Evolutionary conservation across 495 filamentous ascomycete species (phyloP), one percentile per base, ranked within the genome.

Genomic region (Acidomyces sp.): DNA sequence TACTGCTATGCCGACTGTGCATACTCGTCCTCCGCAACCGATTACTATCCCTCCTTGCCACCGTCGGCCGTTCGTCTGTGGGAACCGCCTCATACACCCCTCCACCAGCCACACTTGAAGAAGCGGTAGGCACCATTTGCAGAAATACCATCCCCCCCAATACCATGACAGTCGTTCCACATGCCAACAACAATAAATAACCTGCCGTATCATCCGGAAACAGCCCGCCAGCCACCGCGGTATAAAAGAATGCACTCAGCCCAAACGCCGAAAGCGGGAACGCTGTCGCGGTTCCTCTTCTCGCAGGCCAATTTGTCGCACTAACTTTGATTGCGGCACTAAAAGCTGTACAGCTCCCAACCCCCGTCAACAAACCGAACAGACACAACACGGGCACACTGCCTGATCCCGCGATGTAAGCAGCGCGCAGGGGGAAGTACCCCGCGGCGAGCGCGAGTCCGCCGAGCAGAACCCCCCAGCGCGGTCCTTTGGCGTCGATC

Each of bases 191-290:
- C 26, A 87, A 65, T 29, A 97, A 70, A 52, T 94, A 87, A 24
- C 69, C 67, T 31, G 76, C 73, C 6, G 83, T 92, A 48, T 88
- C 75, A 34, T 83, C 83, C 19, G 87, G 84, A 62, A 94, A 93
- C 35, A 85, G 67, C 33, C 88, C 50, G 24, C 71, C 70, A 3
- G 86, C 82, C 17, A 86, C 61, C 15, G 74, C 66, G 13, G 90
- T 81, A 65, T 93, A 97, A 70, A 96, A 93, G 57, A 96, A 85
- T 34, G 90, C 90, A 62, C 88, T 94, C 22, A 97, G 67, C 18
- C 90, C 90, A 58, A 96, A 95, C 3, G 83, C 85, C 29, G 88
- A 78, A 32, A 97, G 63, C 5, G 90, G 88, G 55, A 96, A 84
- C 2, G 85, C 86, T 5, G 90, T 96, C 11, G 90, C 90, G 15